phyloP scores from a whole-genome alignment of 2,329 filamentous ascomycete species.

The Arthrocladium fulminans region DNA sequence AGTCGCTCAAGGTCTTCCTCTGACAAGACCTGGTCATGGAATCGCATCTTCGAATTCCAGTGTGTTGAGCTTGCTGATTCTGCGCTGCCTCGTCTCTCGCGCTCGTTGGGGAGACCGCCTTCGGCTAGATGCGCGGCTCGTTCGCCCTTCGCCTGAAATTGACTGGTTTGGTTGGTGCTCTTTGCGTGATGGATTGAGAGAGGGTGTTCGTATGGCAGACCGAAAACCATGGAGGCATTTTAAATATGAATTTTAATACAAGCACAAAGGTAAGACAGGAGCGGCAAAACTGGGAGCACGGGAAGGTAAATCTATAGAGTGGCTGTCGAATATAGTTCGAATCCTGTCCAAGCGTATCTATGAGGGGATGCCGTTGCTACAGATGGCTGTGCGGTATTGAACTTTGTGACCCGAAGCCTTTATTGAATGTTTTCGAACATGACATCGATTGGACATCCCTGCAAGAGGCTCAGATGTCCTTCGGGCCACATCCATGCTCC shows the following conservation, averaged over 20 bases:
- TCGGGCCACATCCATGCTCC: neutral
- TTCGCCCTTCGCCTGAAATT: neutral
- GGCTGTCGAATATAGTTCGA: too few species aligned
- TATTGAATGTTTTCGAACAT: neutral
- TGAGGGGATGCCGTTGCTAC: neutral
- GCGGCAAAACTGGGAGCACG: neutral
- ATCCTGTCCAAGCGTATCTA: neutral
- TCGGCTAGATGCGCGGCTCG: neutral
- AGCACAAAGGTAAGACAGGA: neutral
- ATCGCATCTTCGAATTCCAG: slow-evolving; percentile 13
- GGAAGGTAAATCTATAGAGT: neutral
- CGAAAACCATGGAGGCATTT: too few species aligned
- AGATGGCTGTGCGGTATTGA: neutral
- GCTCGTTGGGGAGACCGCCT: neutral
- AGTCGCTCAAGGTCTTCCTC: slow-evolving; percentile 42
- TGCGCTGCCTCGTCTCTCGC: neutral
- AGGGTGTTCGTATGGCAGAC: neutral
- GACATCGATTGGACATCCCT: neutral
- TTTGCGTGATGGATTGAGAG: neutral
- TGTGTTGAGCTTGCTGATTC: neutral
- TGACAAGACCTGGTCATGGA: slow-evolving; percentile 9
- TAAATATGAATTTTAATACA: neutral
- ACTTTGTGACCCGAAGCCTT: neutral
- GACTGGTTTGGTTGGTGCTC: neutral
- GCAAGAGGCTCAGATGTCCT: neutral